Conservation (phyloP, 1,139 yeast species). For the Hanseniaspora sp. region DNA sequence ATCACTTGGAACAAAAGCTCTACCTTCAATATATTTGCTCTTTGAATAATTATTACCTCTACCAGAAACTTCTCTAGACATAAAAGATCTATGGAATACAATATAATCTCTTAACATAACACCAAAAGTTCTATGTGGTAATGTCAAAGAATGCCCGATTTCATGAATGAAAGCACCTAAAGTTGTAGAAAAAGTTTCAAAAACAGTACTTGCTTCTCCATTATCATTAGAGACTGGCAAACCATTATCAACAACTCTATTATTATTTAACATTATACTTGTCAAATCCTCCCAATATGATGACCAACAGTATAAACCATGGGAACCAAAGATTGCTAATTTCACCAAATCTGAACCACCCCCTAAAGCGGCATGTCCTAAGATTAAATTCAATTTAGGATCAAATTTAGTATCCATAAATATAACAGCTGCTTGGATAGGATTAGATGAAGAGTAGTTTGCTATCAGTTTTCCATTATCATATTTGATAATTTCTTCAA, state of each 20-base stretch:
- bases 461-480: constrained; percentile 45
- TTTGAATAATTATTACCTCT: constrained; percentile 32
- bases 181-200: constrained; percentile 83
- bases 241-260: constrained; percentile 30
- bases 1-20: constrained; percentile 45
- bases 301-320: constrained; percentile 88
- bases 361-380: constrained; percentile 90
- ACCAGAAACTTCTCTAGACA: constrained; percentile 52
- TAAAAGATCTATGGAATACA: constrained; percentile 68
- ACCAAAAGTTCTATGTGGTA: constrained; percentile 85
- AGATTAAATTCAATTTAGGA: constrained; percentile 42
- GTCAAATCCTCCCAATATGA: constrained; percentile 62
- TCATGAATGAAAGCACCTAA: constrained; percentile 94
- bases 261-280: constrained; percentile 36
- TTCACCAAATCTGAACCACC: constrained; percentile 65
- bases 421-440: constrained; percentile 73
- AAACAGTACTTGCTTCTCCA: constrained; percentile 70
- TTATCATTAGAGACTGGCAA: constrained; percentile 69
- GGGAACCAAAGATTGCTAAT: constrained; percentile 88
- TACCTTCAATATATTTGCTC: constrained; percentile 30
- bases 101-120: constrained; percentile 83
- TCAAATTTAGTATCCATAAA: constrained; percentile 84
- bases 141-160: constrained; percentile 79
- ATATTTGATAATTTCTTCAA: constrained; percentile 49
- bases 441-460: constrained; percentile 55